These are phyloP conservation scores for Plasmodium adleri DNA, from an alignment of 169 alveolate species.

Conservation along the genomic window DNA sequence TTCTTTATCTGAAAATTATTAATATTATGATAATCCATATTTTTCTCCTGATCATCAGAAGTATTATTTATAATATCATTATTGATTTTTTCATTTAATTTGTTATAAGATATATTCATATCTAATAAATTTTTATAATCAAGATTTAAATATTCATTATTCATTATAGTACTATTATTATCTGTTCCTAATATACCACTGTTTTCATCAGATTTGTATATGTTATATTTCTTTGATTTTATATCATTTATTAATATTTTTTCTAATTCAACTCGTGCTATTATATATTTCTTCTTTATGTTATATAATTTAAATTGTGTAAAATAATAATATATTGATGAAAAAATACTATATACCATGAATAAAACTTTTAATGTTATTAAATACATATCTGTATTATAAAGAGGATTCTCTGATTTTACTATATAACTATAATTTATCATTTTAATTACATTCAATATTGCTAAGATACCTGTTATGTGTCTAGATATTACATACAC, in stretches of 20 bases:
- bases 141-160: background rate
- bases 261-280: constrained; percentile 42
- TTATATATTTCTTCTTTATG: constrained; percentile 20
- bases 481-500: constrained; percentile 13
- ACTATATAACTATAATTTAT: constrained; percentile 33
- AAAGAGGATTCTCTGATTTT: background rate
- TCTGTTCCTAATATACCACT: constrained; percentile 14
- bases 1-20: too few species aligned
- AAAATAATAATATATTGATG: constrained; percentile 28
- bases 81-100: constrained; percentile 8
- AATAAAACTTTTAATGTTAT: background rate
- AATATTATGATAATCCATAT: too few species aligned
- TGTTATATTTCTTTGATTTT: constrained; percentile 16
- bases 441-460: constrained; percentile 20
- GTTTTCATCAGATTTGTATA: background rate
- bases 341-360: constrained; percentile 24
- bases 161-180: constrained; percentile 7
- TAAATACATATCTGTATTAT: background rate
- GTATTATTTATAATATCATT: too few species aligned
- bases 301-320: constrained; percentile 14
- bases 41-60: too few species aligned
- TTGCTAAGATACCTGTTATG: constrained; percentile 28
- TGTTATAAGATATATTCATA: background rate
- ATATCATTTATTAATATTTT: constrained; percentile 28
- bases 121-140: background rate